phyloP scores from a whole-genome alignment of 192 early-diverging fungal genomes.

The Globomyces pollinis-pini region DNA sequence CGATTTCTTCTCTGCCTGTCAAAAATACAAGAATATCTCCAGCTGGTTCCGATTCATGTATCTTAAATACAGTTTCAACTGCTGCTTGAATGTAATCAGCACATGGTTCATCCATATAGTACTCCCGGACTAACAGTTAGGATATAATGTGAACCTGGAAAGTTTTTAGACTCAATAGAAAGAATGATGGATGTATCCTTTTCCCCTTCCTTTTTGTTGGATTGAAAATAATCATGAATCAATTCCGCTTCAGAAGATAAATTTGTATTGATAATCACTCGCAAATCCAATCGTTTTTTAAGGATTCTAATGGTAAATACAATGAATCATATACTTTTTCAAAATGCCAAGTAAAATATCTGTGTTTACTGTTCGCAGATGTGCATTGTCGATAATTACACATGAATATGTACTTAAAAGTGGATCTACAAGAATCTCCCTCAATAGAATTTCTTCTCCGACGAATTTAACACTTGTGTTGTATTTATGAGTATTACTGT shows the following conservation, averaged over 20 bases:
- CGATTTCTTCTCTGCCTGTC: constrained; percentile 69
- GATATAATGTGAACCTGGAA: too few relatives aligned
- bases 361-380: constrained; percentile 66
- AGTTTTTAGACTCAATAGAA: constrained; percentile 68
- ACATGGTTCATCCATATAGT: constrained; percentile 52
- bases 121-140: constrained; percentile 24
- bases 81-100: constrained; percentile 57
- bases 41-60: constrained; percentile 61
- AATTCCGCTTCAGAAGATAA: not conserved
- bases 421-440: constrained; percentile 70
- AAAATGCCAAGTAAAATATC: constrained; percentile 64
- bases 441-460: constrained; percentile 79
- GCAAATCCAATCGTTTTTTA: constrained; percentile 60
- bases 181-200: constrained; percentile 55
- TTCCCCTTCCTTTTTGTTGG: not conserved
- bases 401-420: constrained; percentile 61
- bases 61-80: constrained; percentile 66
- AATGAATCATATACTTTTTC: constrained; percentile 56
- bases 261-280: constrained; percentile 56
- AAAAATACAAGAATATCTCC: constrained; percentile 24
- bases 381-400: constrained; percentile 76
- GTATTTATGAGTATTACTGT: constrained; percentile 49
- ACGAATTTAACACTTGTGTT: constrained; percentile 70
- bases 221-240: constrained; percentile 9
- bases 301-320: constrained; percentile 47